Conservation (phyloP, 192 early-diverging fungal genomes). For the Martensiomyces pterosporus region DNA sequence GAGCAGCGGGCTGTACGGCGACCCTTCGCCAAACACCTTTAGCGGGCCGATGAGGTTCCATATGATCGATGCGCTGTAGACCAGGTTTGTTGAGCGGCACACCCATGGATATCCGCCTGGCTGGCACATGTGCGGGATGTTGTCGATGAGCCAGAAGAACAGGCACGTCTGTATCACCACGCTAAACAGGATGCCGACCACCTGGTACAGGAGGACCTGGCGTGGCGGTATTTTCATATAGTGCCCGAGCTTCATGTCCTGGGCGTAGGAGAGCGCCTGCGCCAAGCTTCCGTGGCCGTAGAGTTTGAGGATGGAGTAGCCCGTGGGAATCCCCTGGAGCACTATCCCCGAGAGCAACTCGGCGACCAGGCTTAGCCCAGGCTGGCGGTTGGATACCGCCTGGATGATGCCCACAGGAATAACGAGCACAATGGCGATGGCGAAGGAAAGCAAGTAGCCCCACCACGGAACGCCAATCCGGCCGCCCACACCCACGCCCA, state of each 20-base stretch:
- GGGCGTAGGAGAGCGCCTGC: conserved; percentile 69
- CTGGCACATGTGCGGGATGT: conserved; percentile 56
- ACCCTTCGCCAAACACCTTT: conserved; percentile 64
- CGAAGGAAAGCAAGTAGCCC: conserved; percentile 65
- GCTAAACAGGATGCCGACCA: conserved; percentile 64
- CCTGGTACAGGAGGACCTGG: conserved; percentile 72
- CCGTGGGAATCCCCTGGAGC: conserved; percentile 72
- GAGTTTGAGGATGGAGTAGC: conserved; percentile 81
- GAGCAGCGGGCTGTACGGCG: conserved; percentile 51
- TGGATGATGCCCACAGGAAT: conserved; percentile 81
- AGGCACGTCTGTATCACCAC: conserved; percentile 64
- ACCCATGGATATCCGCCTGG: conserved; percentile 62
- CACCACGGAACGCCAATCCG: conserved; percentile 78
- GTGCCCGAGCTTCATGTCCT: conserved; percentile 72
- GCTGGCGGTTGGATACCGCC: conserved; percentile 72
- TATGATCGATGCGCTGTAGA: conserved; percentile 70
- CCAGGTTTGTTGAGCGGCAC: conserved; percentile 55
- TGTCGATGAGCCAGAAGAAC: conserved; percentile 60
- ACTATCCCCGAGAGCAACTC: conserved; percentile 81
- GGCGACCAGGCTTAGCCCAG: conserved; percentile 75
- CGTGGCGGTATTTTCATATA: conserved; percentile 83
- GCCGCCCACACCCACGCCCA: conserved; percentile 53
- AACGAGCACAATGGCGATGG: conserved; percentile 59
- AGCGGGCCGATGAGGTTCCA: conserved; percentile 76
- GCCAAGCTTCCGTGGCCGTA: conserved; percentile 69